Evolutionary conservation across 257 asterid species (phyloP), one percentile per base, ranked within the genome.

Genomic region (Oldenlandia corymbosa): DNA sequence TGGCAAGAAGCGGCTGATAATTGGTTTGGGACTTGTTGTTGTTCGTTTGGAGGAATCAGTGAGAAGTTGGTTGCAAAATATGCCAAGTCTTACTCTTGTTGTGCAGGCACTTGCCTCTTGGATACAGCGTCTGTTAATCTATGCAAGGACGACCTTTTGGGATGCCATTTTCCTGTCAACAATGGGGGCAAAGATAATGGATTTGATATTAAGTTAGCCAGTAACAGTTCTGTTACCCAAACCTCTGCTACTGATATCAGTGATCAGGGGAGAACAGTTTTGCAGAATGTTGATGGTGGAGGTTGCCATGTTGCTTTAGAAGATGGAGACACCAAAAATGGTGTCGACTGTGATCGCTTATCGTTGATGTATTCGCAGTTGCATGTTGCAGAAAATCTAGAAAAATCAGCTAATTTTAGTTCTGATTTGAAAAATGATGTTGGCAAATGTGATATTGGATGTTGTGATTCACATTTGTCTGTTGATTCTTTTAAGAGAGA

Each of bases 21-120:
- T 75, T 92, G 99, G 99, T 92, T 92, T 78, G 99, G 99, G 68
- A 73, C 83, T 71, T 92, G 99, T 62, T 92, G 99, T 78, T 92
- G 95, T 79, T 79, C 97, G 30, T 92, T 92, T 68, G 99, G 96
- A 66, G 96, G 93, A 52, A 75, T 78, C 24, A 81, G 90, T 71
- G 99, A 87, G 75, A 85, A 82, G 84, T 76, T 92, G 74, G 97
- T 89, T 45, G 71, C 76, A 3, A 71, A 67, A 41, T 92, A 79
- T 66, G 91, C 83, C 8, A 80, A 84, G 71, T 85, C 93, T 20
- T 87, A 84, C 71, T 64, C 75, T 51, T 87, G 88, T 79, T 73
- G 79, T 32, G 71, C 96, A 27, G 95, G 97, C 73, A 63, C 72
- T 37, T 84, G 96, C 82, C 88, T 83, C 32, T 73, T 92, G 77